Evolutionary conservation across 202 grass and related monocot species (phyloP).

Genomic region (Zizania palustris): DNA sequence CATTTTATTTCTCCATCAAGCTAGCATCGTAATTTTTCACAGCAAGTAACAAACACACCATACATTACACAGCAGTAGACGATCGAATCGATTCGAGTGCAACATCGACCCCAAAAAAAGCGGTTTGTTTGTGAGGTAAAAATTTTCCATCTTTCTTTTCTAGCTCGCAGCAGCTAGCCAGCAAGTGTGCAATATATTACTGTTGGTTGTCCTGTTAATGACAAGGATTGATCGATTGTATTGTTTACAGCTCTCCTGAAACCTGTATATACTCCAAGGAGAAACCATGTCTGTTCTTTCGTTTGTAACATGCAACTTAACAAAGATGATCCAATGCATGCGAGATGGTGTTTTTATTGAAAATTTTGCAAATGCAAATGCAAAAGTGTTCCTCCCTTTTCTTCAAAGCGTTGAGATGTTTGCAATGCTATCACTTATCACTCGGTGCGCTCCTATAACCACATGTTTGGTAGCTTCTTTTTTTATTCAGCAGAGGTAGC

Average conservation of each 20-base stretch:
- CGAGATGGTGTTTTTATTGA: background rate
- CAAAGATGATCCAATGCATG: background rate
- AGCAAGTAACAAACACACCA: background rate
- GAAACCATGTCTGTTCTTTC: background rate
- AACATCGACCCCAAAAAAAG: background rate
- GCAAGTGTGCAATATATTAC: conserved; percentile 10
- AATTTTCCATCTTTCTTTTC: background rate
- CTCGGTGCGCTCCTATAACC: too few relatives aligned
- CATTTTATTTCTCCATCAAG: background rate
- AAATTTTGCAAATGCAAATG: background rate
- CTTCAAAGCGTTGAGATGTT: too few relatives aligned
- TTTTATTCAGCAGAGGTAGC: too few relatives aligned
- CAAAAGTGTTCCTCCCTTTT: background rate
- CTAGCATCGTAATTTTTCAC: background rate
- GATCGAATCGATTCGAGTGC: background rate
- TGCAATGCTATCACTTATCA: too few relatives aligned
- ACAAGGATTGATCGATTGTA: background rate
- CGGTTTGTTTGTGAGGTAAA: conserved; percentile 18
- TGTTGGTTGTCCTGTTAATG: background rate
- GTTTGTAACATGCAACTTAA: background rate
- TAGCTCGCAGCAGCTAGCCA: background rate
- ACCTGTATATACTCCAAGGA: conserved; percentile 1
- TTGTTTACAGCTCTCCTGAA: background rate
- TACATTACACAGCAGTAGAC: background rate
- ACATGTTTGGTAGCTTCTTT: too few relatives aligned